Evolutionary conservation across 169 alveolate species (phyloP), one percentile per base, ranked within the genome.

Genomic region (Plasmodium yoelii): DNA sequence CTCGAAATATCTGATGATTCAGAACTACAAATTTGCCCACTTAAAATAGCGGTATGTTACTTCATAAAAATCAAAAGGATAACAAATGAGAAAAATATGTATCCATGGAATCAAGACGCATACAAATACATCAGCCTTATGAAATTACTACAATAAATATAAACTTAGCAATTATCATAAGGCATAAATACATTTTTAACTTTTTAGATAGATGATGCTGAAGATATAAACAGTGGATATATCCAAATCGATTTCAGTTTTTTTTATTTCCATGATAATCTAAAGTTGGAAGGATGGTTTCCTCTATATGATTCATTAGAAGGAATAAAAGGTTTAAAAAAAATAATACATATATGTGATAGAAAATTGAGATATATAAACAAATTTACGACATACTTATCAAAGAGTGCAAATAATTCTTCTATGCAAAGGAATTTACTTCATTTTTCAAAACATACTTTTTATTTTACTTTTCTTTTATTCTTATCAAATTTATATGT

Each of bases 1-100:
- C 51, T 87, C 22, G 92, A 87, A 71, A 77, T 87, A 9, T 88
- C 92, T 8, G 92, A 87, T 53, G 92, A 87, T 39, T 71, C 92
- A 7, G 92, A 87, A 28, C 84, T 87, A 15, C 92, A 87, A 55
- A 77, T 63, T 8, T 60, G 74, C 18, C 92, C 92, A 10, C 88
- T 87, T 9, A 87, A 72, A 56, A 65, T 87, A 74, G 64, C 60
- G 74, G 92, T 87, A 65, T 18, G 47, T 8, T 22, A 42, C 12
- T 24, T 57, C 10, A 59, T 2, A 59, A 59, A 2, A 59, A 24
- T 15, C 49, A 53, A 13, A 8, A 61, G 47, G 46, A 19, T 28
- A 13, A 49, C 13, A 26, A 44, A 6, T 42, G 67, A n/a, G 22
- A 57, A 77, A 18, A 39, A 63, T 24, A 46, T 24, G 42, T 0